phyloP scores from a whole-genome alignment of 768 basidiomycete species.

The Leucogyrophana mollusca region DNA sequence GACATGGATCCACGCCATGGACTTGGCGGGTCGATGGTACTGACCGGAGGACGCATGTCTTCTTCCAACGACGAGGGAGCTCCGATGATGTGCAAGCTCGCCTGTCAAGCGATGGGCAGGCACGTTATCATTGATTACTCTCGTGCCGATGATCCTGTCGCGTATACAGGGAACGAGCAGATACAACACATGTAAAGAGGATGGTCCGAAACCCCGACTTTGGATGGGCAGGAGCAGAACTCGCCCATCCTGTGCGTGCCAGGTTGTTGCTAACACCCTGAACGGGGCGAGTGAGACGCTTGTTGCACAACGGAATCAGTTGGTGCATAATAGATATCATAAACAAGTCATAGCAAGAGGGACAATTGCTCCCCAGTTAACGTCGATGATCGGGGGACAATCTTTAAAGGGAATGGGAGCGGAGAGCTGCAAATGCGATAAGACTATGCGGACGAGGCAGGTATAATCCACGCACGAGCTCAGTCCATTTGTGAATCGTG shows the following conservation, averaged over 20 bases:
- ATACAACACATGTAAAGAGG: slow-evolving; percentile 40
- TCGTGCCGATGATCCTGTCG: slow-evolving; percentile 30
- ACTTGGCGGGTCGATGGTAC: slow-evolving; percentile 41
- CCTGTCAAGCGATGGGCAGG: slow-evolving; percentile 50
- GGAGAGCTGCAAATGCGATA: too few relatives aligned
- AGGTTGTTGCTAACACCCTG: too few relatives aligned
- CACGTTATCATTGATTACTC: slow-evolving; percentile 60
- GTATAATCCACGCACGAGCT: slow-evolving; percentile 29
- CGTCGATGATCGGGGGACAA: too few relatives aligned
- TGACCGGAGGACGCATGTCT: slow-evolving; percentile 51
- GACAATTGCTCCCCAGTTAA: too few relatives aligned
- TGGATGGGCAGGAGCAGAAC: slow-evolving; percentile 46
- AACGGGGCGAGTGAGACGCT: too few relatives aligned
- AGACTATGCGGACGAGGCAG: too few relatives aligned
- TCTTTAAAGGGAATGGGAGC: too few relatives aligned
- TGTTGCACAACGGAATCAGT: too few relatives aligned
- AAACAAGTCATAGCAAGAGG: too few relatives aligned
- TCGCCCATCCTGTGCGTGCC: slow-evolving; percentile 33
- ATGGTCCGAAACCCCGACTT: slow-evolving; percentile 49
- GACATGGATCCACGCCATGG: slow-evolving; percentile 68
- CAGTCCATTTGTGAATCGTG: slow-evolving; percentile 26
- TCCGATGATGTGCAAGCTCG: slow-evolving; percentile 59
- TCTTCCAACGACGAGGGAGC: slow-evolving; percentile 53
- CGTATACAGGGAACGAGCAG: slow-evolving; percentile 40
- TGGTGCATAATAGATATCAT: too few relatives aligned